Evolutionary conservation across 495 filamentous ascomycete species (phyloP).

Genomic region (Parachaetomium inaequale): DNA sequence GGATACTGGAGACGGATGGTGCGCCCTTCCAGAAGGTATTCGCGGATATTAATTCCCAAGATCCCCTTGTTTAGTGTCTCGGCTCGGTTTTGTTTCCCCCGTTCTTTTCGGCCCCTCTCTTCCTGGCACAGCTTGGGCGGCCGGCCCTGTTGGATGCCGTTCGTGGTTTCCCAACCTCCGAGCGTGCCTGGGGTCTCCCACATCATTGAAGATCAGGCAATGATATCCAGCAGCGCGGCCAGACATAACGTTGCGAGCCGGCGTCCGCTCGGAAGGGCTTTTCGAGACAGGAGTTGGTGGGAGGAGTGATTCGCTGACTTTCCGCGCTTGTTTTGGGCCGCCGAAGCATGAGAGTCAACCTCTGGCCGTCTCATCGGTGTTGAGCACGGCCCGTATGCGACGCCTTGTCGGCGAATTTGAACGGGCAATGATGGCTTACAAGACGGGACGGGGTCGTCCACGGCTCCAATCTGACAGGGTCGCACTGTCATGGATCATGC

Average conservation of each 20-base stretch:
- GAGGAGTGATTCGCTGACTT: not conserved
- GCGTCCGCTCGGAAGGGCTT: too few relatives aligned
- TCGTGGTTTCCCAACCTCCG: too few relatives aligned
- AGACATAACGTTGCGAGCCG: too few relatives aligned
- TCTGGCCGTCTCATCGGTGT: not conserved
- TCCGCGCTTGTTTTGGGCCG: not conserved
- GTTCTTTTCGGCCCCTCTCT: not conserved
- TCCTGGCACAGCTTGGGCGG: too few relatives aligned
- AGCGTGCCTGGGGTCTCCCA: too few relatives aligned
- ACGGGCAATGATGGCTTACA: too few relatives aligned
- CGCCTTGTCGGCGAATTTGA: too few relatives aligned
- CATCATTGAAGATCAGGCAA: too few relatives aligned
- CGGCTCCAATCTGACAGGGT: not conserved
- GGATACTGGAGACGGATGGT: not conserved
- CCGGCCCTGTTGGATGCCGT: too few relatives aligned
- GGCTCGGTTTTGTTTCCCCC: not conserved
- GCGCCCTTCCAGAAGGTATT: not conserved
- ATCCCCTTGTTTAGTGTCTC: not conserved
- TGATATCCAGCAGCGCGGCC: too few relatives aligned
- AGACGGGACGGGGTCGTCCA: not conserved
- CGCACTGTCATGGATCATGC: not conserved
- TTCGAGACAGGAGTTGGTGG: not conserved
- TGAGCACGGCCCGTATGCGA: not conserved
- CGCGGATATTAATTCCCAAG: conserved; percentile 3
- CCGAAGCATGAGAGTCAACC: not conserved